These are phyloP conservation scores for Fusarium papillatum DNA, from an alignment of 2,329 filamentous ascomycete species.

Conservation along the genomic window DNA sequence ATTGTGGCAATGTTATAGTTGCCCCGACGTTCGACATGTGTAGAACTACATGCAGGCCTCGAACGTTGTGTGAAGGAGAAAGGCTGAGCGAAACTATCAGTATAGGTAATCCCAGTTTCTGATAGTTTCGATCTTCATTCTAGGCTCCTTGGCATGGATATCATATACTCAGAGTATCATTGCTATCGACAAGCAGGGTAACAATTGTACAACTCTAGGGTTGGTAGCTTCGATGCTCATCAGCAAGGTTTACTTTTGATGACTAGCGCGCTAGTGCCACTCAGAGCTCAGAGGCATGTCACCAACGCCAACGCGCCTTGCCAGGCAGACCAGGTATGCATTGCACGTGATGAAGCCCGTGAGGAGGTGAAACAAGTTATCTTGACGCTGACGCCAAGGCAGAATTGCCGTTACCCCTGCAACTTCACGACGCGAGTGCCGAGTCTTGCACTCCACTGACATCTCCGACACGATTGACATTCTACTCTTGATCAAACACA, in stretches of 20 bases:
- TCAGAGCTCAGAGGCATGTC: neutral
- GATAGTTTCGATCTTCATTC: fast-evolving
- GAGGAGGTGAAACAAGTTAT: neutral
- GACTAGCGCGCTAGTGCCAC: neutral
- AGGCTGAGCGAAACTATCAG: neutral
- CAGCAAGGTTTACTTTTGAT: neutral
- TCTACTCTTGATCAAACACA: too few relatives aligned
- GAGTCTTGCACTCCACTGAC: neutral
- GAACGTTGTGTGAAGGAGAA: too few relatives aligned
- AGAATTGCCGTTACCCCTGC: neutral
- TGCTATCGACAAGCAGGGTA: neutral
- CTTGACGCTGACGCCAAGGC: neutral
- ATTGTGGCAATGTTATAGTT: neutral
- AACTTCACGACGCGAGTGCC: neutral
- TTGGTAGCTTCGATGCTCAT: neutral
- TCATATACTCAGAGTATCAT: neutral
- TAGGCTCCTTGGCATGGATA: fast-evolving
- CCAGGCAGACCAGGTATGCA: neutral
- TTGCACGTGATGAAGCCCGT: neutral
- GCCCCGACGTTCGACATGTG: too few relatives aligned
- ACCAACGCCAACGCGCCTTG: neutral
- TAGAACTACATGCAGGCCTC: too few relatives aligned
- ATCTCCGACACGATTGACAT: too few relatives aligned
- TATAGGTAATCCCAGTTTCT: neutral
- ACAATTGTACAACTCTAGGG: neutral